phyloP scores from a whole-genome alignment of 768 basidiomycete genomes.

The Trametopsis cervina region DNA sequence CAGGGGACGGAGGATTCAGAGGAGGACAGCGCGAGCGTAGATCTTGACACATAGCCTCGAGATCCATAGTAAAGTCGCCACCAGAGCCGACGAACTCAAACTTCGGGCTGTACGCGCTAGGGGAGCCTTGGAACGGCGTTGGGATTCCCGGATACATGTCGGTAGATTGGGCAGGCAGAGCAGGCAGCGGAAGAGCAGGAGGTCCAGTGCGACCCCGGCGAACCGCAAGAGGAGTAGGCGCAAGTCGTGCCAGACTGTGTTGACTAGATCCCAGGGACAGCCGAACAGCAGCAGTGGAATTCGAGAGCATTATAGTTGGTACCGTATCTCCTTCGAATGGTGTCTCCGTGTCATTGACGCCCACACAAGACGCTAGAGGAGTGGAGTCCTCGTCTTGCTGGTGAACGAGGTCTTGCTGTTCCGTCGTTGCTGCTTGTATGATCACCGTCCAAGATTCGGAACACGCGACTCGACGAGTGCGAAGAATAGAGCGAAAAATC shows the following conservation, averaged over 20 bases:
- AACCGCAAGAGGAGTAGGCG: conserved; percentile 25
- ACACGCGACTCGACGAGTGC: not conserved
- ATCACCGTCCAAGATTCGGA: not conserved
- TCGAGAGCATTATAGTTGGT: conserved; percentile 29
- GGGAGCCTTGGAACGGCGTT: conserved; percentile 35
- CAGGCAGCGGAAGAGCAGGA: conserved; percentile 21
- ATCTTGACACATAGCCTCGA: conserved; percentile 30
- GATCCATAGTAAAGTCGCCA: conserved; percentile 20
- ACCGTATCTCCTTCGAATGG: conserved; percentile 7
- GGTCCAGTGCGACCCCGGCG: conserved; percentile 33
- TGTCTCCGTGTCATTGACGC: too few species aligned
- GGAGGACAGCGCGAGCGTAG: conserved; percentile 28
- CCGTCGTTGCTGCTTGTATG: not conserved
- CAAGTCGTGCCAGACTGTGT: conserved; percentile 12
- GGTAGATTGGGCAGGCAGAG: conserved; percentile 14
- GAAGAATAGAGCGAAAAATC: conserved; percentile 5
- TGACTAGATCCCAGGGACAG: conserved; percentile 23
- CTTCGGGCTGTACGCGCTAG: conserved; percentile 25
- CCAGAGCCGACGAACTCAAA: conserved; percentile 16
- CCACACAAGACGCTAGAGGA: too few species aligned
- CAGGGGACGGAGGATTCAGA: conserved; percentile 19
- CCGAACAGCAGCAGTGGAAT: conserved; percentile 22
- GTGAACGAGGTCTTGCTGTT: not conserved
- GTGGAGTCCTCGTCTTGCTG: too few species aligned
- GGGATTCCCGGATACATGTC: conserved; percentile 35